phyloP scores from a whole-genome alignment of 495 filamentous ascomycete genomes.

The Xylaria venustula region DNA sequence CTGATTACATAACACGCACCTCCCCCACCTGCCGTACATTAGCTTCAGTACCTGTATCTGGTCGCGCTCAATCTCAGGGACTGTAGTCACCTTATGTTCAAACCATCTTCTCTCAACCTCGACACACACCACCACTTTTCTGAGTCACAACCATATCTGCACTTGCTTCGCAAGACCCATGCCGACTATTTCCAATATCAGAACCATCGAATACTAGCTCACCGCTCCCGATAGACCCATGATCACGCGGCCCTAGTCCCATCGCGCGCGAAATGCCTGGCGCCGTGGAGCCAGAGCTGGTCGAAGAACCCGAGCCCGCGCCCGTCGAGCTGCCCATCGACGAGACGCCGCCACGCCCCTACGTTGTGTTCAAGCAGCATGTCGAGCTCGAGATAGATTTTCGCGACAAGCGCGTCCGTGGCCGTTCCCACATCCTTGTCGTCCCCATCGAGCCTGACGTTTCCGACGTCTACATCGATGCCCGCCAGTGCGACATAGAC shows the following conservation, averaged over 20 bases:
- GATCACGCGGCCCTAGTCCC: conserved; percentile 16
- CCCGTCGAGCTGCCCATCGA: conserved; percentile 30
- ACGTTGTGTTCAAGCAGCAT: conserved; percentile 73
- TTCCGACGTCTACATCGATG: conserved; percentile 71
- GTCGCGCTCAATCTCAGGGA: too few species aligned
- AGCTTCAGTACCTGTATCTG: too few species aligned
- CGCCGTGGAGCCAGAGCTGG: conserved; percentile 23
- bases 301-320: conserved; percentile 21
- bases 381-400: conserved; percentile 90
- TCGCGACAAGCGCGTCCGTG: conserved; percentile 66
- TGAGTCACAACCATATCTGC: background rate
- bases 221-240: conserved; percentile 8
- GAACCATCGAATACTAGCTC: background rate
- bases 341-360: conserved; percentile 36
- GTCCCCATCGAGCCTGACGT: conserved; percentile 62
- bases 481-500: conserved; percentile 78
- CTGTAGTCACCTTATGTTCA: background rate
- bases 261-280: conserved; percentile 28
- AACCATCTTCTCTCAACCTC: background rate
- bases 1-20: background rate
- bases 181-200: background rate
- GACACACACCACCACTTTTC: background rate
- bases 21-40: background rate
- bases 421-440: conserved; percentile 77
- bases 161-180: background rate